Evolutionary conservation across 2,329 filamentous ascomycete genomes (phyloP).

Genomic region (Claviceps fusiformis): DNA sequence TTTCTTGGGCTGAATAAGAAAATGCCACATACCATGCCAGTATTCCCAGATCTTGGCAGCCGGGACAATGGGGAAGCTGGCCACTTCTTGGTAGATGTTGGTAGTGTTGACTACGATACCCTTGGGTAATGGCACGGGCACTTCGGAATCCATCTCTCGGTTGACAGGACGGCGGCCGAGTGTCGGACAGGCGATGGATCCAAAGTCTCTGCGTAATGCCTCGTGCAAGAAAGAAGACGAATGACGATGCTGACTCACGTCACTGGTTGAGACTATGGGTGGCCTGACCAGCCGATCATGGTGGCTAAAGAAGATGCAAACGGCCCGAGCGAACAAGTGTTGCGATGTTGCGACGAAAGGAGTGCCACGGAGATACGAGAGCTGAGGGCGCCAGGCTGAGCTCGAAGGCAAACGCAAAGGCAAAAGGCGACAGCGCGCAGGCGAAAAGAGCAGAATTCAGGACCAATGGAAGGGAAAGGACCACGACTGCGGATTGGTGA

Average conservation of each 20-base stretch:
- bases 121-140: constrained; percentile 38
- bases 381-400: not conserved
- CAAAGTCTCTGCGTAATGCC: not conserved
- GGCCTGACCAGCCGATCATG: constrained; percentile 1
- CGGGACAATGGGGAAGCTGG: constrained; percentile 35
- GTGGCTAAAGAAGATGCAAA: not conserved
- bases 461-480: not conserved
- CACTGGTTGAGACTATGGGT: not conserved
- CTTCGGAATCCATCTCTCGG: constrained; percentile 19
- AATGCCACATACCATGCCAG: constrained; percentile 38
- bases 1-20: not conserved
- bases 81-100: constrained; percentile 39
- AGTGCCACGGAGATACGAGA: not conserved
- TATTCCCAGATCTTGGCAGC: constrained; percentile 39
- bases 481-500: not conserved
- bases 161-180: not conserved
- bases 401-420: not conserved
- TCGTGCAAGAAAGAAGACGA: not conserved
- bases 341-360: not conserved
- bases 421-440: not conserved
- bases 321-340: not conserved
- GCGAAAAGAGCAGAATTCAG: no score
- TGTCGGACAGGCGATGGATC: not conserved
- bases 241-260: not conserved
- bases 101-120: constrained; percentile 42